Percentiles rank a stretch among this genome's conserved stretches.
phyloP scores from a whole-genome alignment of 805 yeast genomes.

The Saccharomycopsis lassenensis region DNA sequence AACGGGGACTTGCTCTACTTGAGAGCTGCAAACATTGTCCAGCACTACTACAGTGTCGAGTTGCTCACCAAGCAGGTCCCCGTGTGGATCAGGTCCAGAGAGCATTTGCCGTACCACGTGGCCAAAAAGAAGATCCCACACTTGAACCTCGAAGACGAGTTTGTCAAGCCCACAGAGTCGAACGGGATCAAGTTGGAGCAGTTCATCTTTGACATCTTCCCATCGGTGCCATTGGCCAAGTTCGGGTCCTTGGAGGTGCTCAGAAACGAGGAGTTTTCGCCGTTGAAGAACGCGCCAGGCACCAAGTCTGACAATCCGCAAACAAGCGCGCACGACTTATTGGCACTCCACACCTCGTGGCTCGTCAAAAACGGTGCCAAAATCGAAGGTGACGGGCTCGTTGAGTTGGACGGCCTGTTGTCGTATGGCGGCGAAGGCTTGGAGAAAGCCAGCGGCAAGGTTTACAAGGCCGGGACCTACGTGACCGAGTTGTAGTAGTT shows the following conservation, averaged over 20 bases:
- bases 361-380: conserved; percentile 57
- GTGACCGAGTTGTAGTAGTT: conserved; percentile 3
- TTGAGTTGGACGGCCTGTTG: conserved; percentile 69
- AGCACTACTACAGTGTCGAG: conserved; percentile 86
- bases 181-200: conserved; percentile 95
- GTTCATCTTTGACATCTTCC: conserved; percentile 93
- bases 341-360: conserved; percentile 69
- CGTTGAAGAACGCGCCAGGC: conserved; percentile 84
- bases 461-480: conserved; percentile 20
- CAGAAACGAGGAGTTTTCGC: conserved; percentile 79
- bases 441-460: conserved; percentile 40
- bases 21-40: conserved; percentile 95
- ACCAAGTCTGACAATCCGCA: conserved; percentile 77
- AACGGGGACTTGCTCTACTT: conserved; percentile 50
- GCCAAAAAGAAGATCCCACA: conserved; percentile 82
- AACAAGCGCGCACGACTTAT: conserved; percentile 57
- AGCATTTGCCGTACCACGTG: conserved; percentile 80
- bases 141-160: conserved; percentile 36
- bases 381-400: conserved; percentile 34
- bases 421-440: conserved; percentile 72
- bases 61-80: conserved; percentile 51
- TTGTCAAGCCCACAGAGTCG: conserved; percentile 54
- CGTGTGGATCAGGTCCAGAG: conserved; percentile 56
- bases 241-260: conserved; percentile 92
- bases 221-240: conserved; percentile 51